A percentile compares a stretch with the other conserved stretches of the same genome.
These are phyloP conservation scores for Dysphania ambrosioides DNA, from an alignment of 148 eudicot species.

Conservation along the genomic window DNA sequence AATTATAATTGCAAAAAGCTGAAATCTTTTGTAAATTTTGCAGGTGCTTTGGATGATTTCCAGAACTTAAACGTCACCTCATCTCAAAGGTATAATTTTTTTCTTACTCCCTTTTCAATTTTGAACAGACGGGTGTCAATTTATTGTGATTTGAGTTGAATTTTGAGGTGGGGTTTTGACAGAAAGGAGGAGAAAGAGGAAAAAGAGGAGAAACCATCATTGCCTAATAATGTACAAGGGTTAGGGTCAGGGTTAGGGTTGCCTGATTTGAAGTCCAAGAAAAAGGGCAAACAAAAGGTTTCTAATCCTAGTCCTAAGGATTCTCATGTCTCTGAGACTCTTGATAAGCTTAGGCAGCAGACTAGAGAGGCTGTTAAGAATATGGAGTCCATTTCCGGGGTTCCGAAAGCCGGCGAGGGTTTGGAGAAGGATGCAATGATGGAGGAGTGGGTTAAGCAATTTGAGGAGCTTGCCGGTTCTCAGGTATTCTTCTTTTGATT, in stretches of 20 bases:
- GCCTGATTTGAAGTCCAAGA: constrained; percentile 80
- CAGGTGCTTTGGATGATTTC: constrained; percentile 99
- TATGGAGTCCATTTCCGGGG: constrained; percentile 57
- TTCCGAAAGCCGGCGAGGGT: constrained; percentile 40
- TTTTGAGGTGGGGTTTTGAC: constrained; percentile 21
- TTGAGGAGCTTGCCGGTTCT: constrained; percentile 81
- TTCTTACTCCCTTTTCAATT: constrained; percentile 4
- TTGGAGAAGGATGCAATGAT: constrained; percentile 62
- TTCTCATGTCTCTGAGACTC: constrained; percentile 79
- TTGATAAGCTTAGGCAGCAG: constrained; percentile 86
- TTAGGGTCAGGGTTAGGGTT: constrained; percentile 90
- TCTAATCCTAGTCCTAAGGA: constrained; percentile 34
- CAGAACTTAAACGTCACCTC: constrained; percentile 63
- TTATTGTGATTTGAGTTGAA: neutral
- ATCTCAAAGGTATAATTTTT: constrained; percentile 44
- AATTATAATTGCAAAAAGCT: too few relatives aligned
- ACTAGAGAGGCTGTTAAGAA: constrained; percentile 86
- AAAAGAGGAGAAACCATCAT: constrained; percentile 33
- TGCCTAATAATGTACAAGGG: constrained; percentile 69
- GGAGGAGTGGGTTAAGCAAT: constrained; percentile 95
- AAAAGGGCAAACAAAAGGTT: constrained; percentile 80
- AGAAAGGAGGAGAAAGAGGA: constrained; percentile 47
- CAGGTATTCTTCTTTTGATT: constrained; percentile 41
- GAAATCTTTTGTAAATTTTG: constrained; percentile 11
- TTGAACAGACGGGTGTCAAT: neutral